Evolutionary conservation across 176 grass and related monocot species (phyloP), one percentile per base, ranked within the genome.

Genomic region (Oryza rufipogon): DNA sequence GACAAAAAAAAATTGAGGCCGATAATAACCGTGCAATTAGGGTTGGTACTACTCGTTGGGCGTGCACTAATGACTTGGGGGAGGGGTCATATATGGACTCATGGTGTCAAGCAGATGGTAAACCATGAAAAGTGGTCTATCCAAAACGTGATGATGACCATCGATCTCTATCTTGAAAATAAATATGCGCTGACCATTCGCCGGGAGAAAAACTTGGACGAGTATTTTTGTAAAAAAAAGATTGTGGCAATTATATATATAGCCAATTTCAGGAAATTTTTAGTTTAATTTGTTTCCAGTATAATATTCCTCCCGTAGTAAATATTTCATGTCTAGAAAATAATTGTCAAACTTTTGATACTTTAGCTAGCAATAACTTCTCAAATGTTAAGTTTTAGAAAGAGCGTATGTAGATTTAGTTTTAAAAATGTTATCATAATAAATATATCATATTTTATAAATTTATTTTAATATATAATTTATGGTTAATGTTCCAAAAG

Each of bases 11-110:
- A 51, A 41, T 34, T 39, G 38, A 16, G 48, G 4, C 4, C 10
- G 13, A 6, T 9, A 28, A 16, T n/a, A 11, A 30, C 30, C 51
- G 16, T 16, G 15, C 48, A 65, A 45, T 16, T 25, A 6, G 65
- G 7, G 36, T 15, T 78, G 20, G 20, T 63, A 7, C 41, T 44
- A 25, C 3, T 20, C 36, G 30, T 49, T 26, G 49, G 39, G 32
- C 51, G 12, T 19, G 28, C 39, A 26, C 61, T 70, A 68, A 34
- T 84, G 87, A 41, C 39, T 85, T 81, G 82, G 87, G 17, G 39
- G 70, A 76, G 77, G 65, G 58, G 76, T 0, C 64, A 41, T 38
- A 38, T 38, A 38, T 41, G 39, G 39, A 41, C 39, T 41, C 39
- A 70, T 0, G 46, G 25, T 28, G 68, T 67, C 64, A 80, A 7